Conservation (phyloP, 441 rosid genomes). For the Dalechampia spathulata region DNA sequence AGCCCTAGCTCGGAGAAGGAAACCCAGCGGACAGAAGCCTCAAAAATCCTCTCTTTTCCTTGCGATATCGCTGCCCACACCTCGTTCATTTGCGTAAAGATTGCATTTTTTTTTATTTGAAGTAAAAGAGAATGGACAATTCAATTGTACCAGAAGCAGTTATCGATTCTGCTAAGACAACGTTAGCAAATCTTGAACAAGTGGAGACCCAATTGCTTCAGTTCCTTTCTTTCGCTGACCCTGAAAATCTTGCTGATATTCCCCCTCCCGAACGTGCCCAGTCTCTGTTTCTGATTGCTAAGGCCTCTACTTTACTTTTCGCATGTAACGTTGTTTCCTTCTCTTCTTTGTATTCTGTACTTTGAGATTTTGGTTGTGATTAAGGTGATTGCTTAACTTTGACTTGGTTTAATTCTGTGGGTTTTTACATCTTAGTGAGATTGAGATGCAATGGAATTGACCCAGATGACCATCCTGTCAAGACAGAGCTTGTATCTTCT, state of each 20-base stretch:
- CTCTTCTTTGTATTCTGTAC: too few relatives aligned
- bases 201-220: conserved; percentile 46
- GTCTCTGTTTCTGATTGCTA: too few relatives aligned
- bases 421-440: conserved; percentile 64
- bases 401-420: conserved; percentile 8
- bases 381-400: too few relatives aligned
- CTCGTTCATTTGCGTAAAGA: background rate
- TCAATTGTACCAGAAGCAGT: conserved; percentile 56
- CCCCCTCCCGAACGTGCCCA: too few relatives aligned
- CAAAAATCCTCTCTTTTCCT: background rate
- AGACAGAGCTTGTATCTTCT: conserved; percentile 77
- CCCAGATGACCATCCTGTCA: conserved; percentile 76
- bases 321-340: too few relatives aligned
- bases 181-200: conserved; percentile 37
- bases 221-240: conserved; percentile 49
- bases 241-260: conserved; percentile 57
- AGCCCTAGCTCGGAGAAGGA: conserved; percentile 17
- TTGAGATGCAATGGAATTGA: conserved; percentile 71
- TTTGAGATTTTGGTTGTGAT: too few relatives aligned
- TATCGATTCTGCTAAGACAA: conserved; percentile 56
- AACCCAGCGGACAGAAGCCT: too few relatives aligned
- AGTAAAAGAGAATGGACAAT: conserved; percentile 39
- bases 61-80: background rate
- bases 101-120: background rate
- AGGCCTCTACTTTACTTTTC: too few relatives aligned